Base-by-base conservation (phyloP, 805 yeast genomes). In the Saccharomycopsis sp. region DNA sequence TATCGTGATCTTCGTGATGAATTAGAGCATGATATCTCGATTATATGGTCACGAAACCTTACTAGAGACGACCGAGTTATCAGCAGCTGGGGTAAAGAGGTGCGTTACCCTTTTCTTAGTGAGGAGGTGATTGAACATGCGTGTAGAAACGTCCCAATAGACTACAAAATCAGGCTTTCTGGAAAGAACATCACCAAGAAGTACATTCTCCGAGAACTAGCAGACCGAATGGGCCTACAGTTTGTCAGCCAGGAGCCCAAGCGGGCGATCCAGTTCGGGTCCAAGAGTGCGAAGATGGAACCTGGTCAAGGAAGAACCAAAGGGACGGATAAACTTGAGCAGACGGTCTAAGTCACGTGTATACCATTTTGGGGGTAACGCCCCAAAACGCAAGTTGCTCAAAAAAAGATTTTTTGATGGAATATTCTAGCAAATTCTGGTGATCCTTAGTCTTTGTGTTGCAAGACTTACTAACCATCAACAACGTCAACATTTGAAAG, bases 201-300 rank as follows among this genome's bases (percentile, higher is more conserved):
- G 68, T 73, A 71, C 61, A 70, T 87, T 1, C 71, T 94, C 49
- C 71, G 98, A 54, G 70, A 73, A 54, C 66, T 88, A 5, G 97
- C 97, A 0, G 63, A 63, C 0, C 68, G 65, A 0, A 63, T 86
- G 19, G 79, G 78, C 0, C 68, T 89, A 38, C 68, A 63, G 0
- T 78, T 77, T 69, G 94, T 91, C 0, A 73, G 83, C 17, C 74
- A 76, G 22, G 98, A 94, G 67, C 82, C 87, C 1, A 94, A 94
- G 68, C 76, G 99, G 53, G 99, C 99, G 0, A 91, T 94, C 61
- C 99, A 94, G 68, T 94, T 94, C 70, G 99, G 99, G 0, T 89
- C 98, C 0, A 85, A 87, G 63, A 86, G 96, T 68, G 99, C 99
- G 0, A 96, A 93, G 70, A 83, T 94, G 86, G 60, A 57, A 47